These are phyloP conservation scores for Stagonosporopsis chrysanthemi DNA, from an alignment of 2,329 filamentous ascomycete genomes.

Conservation along the genomic window DNA sequence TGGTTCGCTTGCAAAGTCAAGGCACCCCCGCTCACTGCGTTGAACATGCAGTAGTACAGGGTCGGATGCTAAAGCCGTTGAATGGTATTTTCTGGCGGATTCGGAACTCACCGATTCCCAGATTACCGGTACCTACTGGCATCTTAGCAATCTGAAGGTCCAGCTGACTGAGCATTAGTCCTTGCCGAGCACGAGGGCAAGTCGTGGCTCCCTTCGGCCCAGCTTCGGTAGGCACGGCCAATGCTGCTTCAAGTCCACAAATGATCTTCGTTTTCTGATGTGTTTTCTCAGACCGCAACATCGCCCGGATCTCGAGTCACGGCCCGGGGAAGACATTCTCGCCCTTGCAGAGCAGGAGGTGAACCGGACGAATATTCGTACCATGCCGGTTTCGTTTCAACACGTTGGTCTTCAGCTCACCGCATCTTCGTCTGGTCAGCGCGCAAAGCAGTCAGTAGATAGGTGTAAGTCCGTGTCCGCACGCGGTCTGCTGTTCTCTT, in stretches of 20 bases:
- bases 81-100: neutral
- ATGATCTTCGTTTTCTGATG: neutral
- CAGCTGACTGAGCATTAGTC: slow-evolving; percentile 2
- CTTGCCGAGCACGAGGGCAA: slow-evolving; percentile 3
- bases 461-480: neutral
- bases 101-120: slow-evolving; percentile 11
- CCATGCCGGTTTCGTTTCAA: slow-evolving; percentile 9
- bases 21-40: neutral
- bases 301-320: neutral
- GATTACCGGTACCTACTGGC: neutral
- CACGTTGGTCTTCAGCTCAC: slow-evolving; percentile 36
- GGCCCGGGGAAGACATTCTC: neutral
- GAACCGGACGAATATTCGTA: neutral
- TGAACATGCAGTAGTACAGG: neutral
- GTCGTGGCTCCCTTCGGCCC: neutral
- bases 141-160: neutral
- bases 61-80: neutral
- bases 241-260: neutral
- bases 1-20: neutral
- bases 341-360: neutral
- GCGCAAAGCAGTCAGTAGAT: neutral
- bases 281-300: neutral
- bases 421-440: slow-evolving; percentile 25
- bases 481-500: neutral
- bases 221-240: neutral